Base-by-base conservation (phyloP, 176 grass and related monocot genomes). In the Alloteropsis semialata region DNA sequence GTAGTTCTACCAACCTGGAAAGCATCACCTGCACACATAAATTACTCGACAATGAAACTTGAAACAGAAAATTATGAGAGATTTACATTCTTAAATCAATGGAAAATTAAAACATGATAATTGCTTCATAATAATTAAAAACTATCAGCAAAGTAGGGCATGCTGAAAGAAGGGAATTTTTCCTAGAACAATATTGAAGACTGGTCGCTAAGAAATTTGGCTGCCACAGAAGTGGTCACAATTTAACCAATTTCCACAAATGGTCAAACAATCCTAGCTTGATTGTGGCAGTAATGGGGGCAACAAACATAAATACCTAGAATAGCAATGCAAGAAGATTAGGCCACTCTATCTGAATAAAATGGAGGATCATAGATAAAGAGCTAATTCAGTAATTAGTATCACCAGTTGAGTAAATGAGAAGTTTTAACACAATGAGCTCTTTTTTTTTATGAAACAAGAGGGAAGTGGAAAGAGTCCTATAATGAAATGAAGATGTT, bases 1-100 rank as follows among this genome's bases (percentile, higher is more conserved):
- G 78, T 49, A 79, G 86, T 68, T 74, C 32, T 65, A 86, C 34
- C 61, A 72, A 43, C 74, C 27, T 73, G 73, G 71, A 69, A 54
- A 78, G 33, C 74, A 79, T 77, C 74, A 48, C 66, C 86, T 89
- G 79, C 10, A 49, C 51, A 83, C 57, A 65, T 25, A 64, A 76
- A 76, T 75, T 39, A 25, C 33, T 30, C n/a, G 28, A 57, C 6
- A 17, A 59, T 60, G 11, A 80, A 32, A 55, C 24, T 45, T 42
- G 18, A 67, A 76, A 32, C 2, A 72, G 43, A 74, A 53, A 65
- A 70, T 57, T 57, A 56, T 66, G 36, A 53, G 30, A 44, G 29
- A 6, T 34, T 34, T 83, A 53, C 16, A n/a, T 65, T 72, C 33
- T 37, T 54, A 78, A 76, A 74, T 41, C 24, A n/a, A 57, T 80